Percentiles rank a stretch among this genome's conserved stretches.
These are phyloP conservation scores for Cyamopsis tetragonoloba DNA, from an alignment of 306 rosid genomes.

Conservation along the genomic window DNA sequence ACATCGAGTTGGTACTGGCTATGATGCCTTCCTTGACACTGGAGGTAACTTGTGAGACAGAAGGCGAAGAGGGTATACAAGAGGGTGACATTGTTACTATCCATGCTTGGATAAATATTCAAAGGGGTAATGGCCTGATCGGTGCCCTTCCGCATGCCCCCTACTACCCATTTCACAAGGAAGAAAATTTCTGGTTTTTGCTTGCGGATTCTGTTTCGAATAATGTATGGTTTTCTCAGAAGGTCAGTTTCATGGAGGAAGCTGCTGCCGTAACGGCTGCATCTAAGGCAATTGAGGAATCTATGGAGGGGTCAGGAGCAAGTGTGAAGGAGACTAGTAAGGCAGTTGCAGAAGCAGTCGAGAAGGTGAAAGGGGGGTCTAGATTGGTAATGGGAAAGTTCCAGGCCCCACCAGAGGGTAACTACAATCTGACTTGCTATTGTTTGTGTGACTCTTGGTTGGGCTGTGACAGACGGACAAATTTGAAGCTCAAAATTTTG, in stretches of 20 bases:
- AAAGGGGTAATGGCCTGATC: conserved; percentile 63
- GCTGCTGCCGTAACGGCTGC: conserved; percentile 78
- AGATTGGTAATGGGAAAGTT: conserved; percentile 79
- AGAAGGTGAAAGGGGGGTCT: conserved; percentile 77
- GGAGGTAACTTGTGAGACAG: conserved; percentile 77
- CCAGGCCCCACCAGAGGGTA: conserved; percentile 93
- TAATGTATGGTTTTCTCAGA: conserved; percentile 87
- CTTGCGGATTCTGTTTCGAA: conserved; percentile 78
- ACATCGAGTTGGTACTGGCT: conserved; percentile 73
- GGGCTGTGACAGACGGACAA: conserved; percentile 79
- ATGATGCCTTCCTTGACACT: conserved; percentile 83
- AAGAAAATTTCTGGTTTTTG: conserved; percentile 85
- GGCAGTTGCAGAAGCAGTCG: conserved; percentile 74
- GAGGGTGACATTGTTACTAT: conserved; percentile 88
- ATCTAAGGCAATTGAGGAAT: conserved; percentile 87
- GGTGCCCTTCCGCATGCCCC: conserved; percentile 98
- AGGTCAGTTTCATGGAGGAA: conserved; percentile 94
- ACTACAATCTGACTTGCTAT: conserved; percentile 76
- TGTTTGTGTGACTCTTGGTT: conserved; percentile 92
- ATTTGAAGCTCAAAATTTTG: conserved; percentile 69
- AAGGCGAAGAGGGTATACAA: conserved; percentile 95
- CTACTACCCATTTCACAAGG: conserved; percentile 82
- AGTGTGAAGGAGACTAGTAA: conserved; percentile 64
- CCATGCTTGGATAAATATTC: conserved; percentile 77
- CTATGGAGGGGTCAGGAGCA: conserved; percentile 91